A percentile compares a stretch with the other conserved stretches of the same genome.
Conservation (phyloP, 2,329 filamentous ascomycete species). For the Ceratocystis papillata region DNA sequence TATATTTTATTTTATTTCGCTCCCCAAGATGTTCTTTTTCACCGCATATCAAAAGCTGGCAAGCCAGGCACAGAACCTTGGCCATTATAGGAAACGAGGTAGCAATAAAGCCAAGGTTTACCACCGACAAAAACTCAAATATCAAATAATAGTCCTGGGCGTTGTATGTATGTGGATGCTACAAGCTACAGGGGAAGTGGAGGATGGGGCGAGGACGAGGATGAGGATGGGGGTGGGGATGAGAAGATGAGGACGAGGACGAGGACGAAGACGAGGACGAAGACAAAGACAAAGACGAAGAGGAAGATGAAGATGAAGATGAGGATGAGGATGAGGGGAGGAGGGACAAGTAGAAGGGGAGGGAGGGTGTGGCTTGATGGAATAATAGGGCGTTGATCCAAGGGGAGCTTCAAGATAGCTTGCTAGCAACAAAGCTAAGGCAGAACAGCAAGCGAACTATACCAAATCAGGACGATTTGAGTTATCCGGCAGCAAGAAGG, state of each 20-base stretch:
- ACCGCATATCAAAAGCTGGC: slow-evolving; percentile 11
- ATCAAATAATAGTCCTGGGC: background rate
- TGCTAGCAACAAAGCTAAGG: too few relatives aligned
- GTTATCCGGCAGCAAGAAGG: background rate
- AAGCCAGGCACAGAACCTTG: background rate
- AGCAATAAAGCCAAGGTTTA: slow-evolving; percentile 5
- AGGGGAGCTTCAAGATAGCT: too few relatives aligned
- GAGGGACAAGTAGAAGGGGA: background rate
- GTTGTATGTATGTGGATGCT: background rate
- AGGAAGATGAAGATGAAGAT: background rate
- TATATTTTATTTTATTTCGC: background rate
- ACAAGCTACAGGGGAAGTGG: background rate
- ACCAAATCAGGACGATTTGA: slow-evolving; percentile 7
- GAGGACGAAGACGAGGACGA: too few relatives aligned
- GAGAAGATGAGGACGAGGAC: too few relatives aligned
- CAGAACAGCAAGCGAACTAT: background rate
- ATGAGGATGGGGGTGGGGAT: too few relatives aligned
- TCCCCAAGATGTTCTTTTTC: background rate
- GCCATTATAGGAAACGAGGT: background rate
- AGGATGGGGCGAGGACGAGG: background rate
- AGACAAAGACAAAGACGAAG: too few relatives aligned
- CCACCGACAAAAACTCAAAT: background rate
- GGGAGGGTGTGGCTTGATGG: background rate
- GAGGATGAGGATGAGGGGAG: background rate
- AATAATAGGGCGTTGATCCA: too few relatives aligned